These are phyloP conservation scores for Lunasporangiospora selenospora DNA, from an alignment of 192 early-diverging fungal genomes.

Conservation along the genomic window DNA sequence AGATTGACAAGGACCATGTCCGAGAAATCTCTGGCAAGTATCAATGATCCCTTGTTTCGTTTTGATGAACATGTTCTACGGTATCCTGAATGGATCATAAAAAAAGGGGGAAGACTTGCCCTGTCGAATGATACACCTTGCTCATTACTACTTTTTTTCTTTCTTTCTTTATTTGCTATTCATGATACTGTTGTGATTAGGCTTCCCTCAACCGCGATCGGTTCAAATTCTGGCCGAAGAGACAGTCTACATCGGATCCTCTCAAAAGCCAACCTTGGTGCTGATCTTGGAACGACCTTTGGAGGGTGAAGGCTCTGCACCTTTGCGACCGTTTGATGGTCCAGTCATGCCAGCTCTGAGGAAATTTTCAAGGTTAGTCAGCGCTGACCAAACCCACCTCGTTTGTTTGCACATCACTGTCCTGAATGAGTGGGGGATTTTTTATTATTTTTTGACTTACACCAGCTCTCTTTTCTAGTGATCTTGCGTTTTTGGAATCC, in stretches of 20 bases:
- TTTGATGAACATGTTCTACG: no score
- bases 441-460: background rate
- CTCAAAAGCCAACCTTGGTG: constrained; percentile 51
- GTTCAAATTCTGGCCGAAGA: constrained; percentile 57
- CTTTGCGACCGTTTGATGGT: constrained; percentile 17
- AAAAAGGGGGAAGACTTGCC: no score
- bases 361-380: constrained; percentile 32
- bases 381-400: background rate
- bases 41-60: background rate
- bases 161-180: no score
- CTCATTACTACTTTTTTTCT: background rate
- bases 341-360: constrained; percentile 26
- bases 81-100: no score
- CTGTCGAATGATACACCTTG: no score
- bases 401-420: background rate
- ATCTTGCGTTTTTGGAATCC: constrained; percentile 52
- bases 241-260: constrained; percentile 50
- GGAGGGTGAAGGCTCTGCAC: constrained; percentile 52
- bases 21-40: constrained; percentile 53
- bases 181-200: no score
- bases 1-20: constrained; percentile 52
- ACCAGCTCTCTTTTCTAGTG: constrained; percentile 33
- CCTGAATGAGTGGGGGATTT: background rate
- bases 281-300: constrained; percentile 54
- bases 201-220: constrained; percentile 50